Conservation (phyloP, 257 asterid species). For the Coffea eugenioides region DNA sequence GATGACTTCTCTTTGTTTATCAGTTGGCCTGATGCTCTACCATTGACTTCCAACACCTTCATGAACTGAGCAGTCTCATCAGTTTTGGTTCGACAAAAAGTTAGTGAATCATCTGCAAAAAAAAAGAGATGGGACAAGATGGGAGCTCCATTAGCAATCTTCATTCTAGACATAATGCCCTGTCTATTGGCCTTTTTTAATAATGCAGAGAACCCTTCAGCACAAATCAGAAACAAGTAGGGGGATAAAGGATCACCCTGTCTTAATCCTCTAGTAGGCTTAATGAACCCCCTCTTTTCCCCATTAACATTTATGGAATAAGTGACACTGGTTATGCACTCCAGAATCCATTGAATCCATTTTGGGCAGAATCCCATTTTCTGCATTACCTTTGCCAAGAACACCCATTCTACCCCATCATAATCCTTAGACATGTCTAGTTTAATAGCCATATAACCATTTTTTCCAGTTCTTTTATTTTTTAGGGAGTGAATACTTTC, state of each 20-base stretch:
- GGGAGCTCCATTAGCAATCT: neutral
- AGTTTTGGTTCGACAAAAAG: too few species aligned
- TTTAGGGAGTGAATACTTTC: neutral
- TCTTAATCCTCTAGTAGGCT: neutral
- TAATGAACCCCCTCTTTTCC: neutral
- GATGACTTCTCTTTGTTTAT: too few species aligned
- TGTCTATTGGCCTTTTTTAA: fast-evolving
- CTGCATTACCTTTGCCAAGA: neutral
- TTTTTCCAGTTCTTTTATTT: neutral
- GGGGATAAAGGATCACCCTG: neutral
- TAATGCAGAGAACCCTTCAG: too few species aligned
- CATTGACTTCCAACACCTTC: neutral
- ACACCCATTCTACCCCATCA: neutral
- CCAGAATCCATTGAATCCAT: neutral
- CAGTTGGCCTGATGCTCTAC: neutral
- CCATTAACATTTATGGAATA: neutral
- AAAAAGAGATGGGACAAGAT: neutral
- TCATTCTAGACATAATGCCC: neutral
- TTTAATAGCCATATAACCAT: neutral
- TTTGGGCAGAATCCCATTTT: neutral
- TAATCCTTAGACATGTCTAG: neutral
- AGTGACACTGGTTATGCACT: neutral
- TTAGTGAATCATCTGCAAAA: too few species aligned
- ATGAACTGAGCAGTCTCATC: neutral
- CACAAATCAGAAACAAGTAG: too few species aligned